Evolutionary conservation across 108 stramenopile genomes (phyloP), one percentile per base, ranked within the genome.

Genomic region (Nitzschia sp.): DNA sequence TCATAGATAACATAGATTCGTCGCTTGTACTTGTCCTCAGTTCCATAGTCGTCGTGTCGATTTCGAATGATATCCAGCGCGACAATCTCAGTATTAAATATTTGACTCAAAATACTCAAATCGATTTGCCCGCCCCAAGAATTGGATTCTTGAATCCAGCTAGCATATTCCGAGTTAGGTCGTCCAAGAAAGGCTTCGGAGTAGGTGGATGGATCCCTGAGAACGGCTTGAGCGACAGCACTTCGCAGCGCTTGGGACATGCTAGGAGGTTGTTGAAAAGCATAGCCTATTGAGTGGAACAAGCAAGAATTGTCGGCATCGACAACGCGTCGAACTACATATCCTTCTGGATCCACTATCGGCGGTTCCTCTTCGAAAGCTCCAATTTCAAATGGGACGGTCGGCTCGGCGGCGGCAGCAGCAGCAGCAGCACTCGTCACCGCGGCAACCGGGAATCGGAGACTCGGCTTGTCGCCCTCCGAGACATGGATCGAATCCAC

Each of bases 241-340:
- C 3, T 16, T 8, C 69, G 69, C 6, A 60, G 29, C 31, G 30
- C 16, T 41, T 19, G 19, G 8, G 28, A 33, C 31, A 16, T 32
- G 56, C n/a, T 32, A 8, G 53, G 55, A 19, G 69, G 29, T 15
- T 44, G 30, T 30, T 47, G 35, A 27, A 45, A 23, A 17, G 58
- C 46, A 34, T 69, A 44, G 2, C 69, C 69, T 15, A 69, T 60
- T 11, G 46, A 31, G 26, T 69, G 56, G 38, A 69, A 69, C 44
- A 69, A 34, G n/a, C 69, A 69, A n/a, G 69, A 69, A 52, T 69
- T 69, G 58, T 69, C 69, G 57, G 69, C 58, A 36, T 58, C 41
- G 8, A 69, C 56, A 27, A 69, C 57, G 17, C 69, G 57, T 52
- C 58, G 33, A 2, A 69, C 58, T 1, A 69, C 47, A 28, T 38